Conservation (phyloP, 2,329 filamentous ascomycete genomes). For the Pochonia chlamydosporia region DNA sequence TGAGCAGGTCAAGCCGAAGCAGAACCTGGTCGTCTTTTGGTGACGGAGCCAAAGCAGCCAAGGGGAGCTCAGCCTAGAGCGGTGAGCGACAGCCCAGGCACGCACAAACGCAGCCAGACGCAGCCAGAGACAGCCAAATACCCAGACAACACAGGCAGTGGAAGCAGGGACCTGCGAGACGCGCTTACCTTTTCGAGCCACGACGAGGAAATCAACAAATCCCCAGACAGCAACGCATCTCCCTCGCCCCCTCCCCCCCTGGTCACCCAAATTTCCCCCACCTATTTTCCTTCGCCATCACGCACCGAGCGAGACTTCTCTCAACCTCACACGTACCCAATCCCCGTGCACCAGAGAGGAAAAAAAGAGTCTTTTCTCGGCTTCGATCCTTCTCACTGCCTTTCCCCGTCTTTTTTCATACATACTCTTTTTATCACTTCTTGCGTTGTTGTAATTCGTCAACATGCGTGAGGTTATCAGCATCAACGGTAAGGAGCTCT, state of each 20-base stretch:
- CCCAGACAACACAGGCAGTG: too few species aligned
- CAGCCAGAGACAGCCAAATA: background rate
- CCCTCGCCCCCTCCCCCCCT: slow-evolving; percentile 19
- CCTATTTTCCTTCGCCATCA: slow-evolving; percentile 32
- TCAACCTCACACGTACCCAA: slow-evolving; percentile 16
- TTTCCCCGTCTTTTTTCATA: slow-evolving; percentile 15
- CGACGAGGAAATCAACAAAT: slow-evolving; percentile 34
- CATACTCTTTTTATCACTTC: slow-evolving; percentile 13
- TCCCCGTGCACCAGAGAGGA: slow-evolving; percentile 10
- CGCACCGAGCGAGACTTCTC: slow-evolving; percentile 17
- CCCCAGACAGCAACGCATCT: slow-evolving; percentile 22
- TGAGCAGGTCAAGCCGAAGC: background rate
- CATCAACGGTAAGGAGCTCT: slow-evolving; percentile 77
- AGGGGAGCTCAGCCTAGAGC: background rate
- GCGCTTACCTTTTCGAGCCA: slow-evolving; percentile 29
- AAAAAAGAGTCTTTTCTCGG: slow-evolving; percentile 10
- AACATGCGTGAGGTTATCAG: slow-evolving; percentile 99
- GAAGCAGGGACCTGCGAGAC: slow-evolving; percentile 9
- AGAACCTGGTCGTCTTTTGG: background rate
- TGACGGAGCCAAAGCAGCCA: background rate
- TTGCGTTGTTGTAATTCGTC: slow-evolving; percentile 25
- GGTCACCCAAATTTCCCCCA: slow-evolving; percentile 41
- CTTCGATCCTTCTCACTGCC: slow-evolving; percentile 17
- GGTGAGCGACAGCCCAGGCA: slow-evolving; percentile 3
- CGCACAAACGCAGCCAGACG: background rate